Conservation (phyloP, 2,329 filamentous ascomycete genomes). For the Allantophomopsis lycopodina region DNA sequence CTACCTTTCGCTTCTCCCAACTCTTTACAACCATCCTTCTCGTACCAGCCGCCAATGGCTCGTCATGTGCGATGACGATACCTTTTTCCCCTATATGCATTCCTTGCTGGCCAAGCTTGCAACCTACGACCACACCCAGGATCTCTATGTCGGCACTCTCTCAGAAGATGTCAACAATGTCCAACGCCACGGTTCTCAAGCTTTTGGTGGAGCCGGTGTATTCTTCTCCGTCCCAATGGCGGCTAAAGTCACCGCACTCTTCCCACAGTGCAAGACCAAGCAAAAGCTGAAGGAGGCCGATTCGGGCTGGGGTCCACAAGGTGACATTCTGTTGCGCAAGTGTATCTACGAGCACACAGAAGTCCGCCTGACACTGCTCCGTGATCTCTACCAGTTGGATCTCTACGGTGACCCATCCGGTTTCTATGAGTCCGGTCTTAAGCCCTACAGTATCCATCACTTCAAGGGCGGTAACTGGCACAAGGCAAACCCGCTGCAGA, state of each 20-base stretch:
- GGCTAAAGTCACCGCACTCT: constrained; percentile 5
- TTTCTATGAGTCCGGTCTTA: constrained; percentile 12
- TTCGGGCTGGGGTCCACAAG: constrained; percentile 4
- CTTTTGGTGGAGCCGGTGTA: constrained; percentile 15
- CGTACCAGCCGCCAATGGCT: constrained; percentile 11
- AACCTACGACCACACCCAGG: constrained; percentile 3
- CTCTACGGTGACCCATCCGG: constrained; percentile 10
- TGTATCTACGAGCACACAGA: constrained; percentile 8
- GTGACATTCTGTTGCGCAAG: constrained; percentile 11
- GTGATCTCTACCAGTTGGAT: constrained; percentile 14
- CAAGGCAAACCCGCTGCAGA: constrained; percentile 8
- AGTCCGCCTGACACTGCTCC: constrained; percentile 8
- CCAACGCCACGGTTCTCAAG: constrained; percentile 8
- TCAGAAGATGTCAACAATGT: constrained; percentile 12
- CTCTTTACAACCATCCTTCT: constrained; percentile 10
- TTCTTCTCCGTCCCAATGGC: constrained; percentile 14
- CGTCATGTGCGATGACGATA: constrained; percentile 15
- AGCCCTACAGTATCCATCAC: constrained; percentile 12
- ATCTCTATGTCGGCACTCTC: constrained; percentile 8
- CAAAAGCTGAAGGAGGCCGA: neutral
- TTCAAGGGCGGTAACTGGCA: constrained; percentile 8
- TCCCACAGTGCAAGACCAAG: constrained; percentile 7
- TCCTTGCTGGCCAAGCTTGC: constrained; percentile 9
- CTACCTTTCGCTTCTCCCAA: constrained; percentile 13
- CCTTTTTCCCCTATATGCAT: constrained; percentile 13